These are phyloP conservation scores for Salix suchowensis DNA, from an alignment of 345 rosid genomes.

Conservation along the genomic window DNA sequence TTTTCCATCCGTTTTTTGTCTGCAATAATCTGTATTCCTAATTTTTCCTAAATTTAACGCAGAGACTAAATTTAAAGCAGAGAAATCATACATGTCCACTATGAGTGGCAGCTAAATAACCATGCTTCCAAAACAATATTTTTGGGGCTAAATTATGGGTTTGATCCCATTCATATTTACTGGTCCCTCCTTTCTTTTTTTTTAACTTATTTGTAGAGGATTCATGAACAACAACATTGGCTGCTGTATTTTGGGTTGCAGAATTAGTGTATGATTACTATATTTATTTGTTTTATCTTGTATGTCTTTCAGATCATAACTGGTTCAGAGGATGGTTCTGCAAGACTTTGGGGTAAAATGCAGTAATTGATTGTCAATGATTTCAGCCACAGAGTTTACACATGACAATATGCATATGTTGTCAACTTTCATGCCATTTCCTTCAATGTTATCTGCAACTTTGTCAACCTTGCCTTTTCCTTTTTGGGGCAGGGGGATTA, in stretches of 20 bases:
- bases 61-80: neutral
- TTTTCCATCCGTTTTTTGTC: neutral
- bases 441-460: neutral
- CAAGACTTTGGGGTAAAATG: conserved; percentile 86
- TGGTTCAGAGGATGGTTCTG: conserved; percentile 98
- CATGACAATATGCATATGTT: neutral
- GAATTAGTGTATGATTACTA: conserved; percentile 1
- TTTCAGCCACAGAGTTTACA: neutral
- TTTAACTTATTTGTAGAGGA: neutral
- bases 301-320: conserved; percentile 62
- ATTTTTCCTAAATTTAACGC: neutral
- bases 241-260: conserved; percentile 1
- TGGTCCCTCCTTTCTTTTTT: neutral
- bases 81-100: neutral
- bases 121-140: no score
- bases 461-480: no score
- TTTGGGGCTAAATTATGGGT: no score
- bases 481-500: no score
- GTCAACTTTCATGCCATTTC: neutral
- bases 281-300: conserved; percentile 8
- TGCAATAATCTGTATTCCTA: neutral
- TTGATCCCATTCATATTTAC: neutral
- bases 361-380: neutral
- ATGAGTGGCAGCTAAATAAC: neutral
- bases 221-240: neutral